phyloP scores from a whole-genome alignment of 108 stramenopile genomes.

The Poteriospumella lacustris region DNA sequence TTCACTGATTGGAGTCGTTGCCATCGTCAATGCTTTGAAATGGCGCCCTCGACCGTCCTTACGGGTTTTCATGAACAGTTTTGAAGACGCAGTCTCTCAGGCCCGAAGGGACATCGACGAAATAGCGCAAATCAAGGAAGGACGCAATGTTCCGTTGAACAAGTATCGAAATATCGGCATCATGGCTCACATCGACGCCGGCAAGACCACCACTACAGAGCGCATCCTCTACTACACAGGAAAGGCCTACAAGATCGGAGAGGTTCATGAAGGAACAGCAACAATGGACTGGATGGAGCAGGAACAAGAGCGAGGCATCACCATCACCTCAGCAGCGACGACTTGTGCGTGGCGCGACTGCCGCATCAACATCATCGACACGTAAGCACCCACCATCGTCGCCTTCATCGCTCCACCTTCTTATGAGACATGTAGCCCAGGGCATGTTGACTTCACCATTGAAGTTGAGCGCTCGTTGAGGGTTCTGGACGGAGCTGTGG shows the following conservation, averaged over 20 bases:
- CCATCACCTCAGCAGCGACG: constrained; percentile 93
- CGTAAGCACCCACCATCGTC: constrained; percentile 30
- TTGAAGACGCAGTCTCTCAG: too few relatives aligned
- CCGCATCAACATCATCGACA: constrained; percentile 96
- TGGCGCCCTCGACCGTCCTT: too few relatives aligned
- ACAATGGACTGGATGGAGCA: constrained; percentile 59
- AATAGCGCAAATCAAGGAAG: constrained; percentile 15
- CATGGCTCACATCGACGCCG: constrained; percentile 55
- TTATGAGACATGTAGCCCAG: constrained; percentile 54
- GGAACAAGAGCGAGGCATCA: constrained; percentile 85
- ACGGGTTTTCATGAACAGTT: too few relatives aligned
- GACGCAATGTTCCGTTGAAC: constrained; percentile 67
- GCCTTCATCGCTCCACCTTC: background rate
- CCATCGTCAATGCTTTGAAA: too few relatives aligned
- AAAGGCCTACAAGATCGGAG: constrained; percentile 54
- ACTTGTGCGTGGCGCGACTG: constrained; percentile 85
- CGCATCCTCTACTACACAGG: constrained; percentile 54
- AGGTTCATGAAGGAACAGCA: constrained; percentile 52
- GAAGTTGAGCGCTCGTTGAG: constrained; percentile 92
- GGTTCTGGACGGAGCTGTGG: constrained; percentile 90
- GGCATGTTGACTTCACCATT: constrained; percentile 96
- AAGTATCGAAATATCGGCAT: constrained; percentile 93
- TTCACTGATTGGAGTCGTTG: too few relatives aligned
- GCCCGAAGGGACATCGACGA: background rate
- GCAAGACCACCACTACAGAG: constrained; percentile 54